Conservation (phyloP, 768 basidiomycete species). For the Auriculariales sp. region DNA sequence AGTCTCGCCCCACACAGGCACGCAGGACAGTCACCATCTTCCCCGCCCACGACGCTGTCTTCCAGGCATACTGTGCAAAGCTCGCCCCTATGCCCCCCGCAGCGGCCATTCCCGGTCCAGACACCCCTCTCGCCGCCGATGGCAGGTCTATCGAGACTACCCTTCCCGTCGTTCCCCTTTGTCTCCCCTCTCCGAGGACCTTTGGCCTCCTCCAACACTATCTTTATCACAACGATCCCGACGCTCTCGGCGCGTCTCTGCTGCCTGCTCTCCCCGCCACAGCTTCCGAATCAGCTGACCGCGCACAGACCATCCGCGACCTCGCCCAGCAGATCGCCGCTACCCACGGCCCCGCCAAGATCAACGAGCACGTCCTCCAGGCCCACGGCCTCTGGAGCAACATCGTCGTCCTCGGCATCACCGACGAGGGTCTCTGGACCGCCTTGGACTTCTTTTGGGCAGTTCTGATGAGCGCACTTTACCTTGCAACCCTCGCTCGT, state of each 20-base stretch:
- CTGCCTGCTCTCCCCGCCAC: constrained; percentile 26
- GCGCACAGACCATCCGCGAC: background rate
- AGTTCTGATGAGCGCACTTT: constrained; percentile 27
- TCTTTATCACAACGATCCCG: constrained; percentile 53
- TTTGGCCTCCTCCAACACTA: constrained; percentile 51
- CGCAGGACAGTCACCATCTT: constrained; percentile 32
- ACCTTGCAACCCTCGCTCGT: constrained; percentile 3
- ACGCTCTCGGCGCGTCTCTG: constrained; percentile 42
- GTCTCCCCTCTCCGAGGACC: constrained; percentile 54
- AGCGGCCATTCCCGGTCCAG: background rate
- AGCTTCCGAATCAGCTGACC: background rate
- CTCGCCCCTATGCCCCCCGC: constrained; percentile 33
- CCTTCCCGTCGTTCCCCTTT: constrained; percentile 54
- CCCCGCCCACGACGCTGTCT: constrained; percentile 47
- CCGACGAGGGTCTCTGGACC: constrained; percentile 31
- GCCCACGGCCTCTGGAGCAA: constrained; percentile 35
- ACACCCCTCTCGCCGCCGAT: background rate
- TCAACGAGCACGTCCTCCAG: background rate
- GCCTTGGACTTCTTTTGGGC: constrained; percentile 37
- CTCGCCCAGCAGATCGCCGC: background rate
- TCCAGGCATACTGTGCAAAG: constrained; percentile 45
- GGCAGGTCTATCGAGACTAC: background rate
- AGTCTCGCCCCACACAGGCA: constrained; percentile 10
- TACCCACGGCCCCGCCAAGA: background rate
- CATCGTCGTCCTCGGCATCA: constrained; percentile 33